These are phyloP conservation scores for Patellifolia procumbens DNA, from an alignment of 179 eudicot genomes.

Conservation along the genomic window DNA sequence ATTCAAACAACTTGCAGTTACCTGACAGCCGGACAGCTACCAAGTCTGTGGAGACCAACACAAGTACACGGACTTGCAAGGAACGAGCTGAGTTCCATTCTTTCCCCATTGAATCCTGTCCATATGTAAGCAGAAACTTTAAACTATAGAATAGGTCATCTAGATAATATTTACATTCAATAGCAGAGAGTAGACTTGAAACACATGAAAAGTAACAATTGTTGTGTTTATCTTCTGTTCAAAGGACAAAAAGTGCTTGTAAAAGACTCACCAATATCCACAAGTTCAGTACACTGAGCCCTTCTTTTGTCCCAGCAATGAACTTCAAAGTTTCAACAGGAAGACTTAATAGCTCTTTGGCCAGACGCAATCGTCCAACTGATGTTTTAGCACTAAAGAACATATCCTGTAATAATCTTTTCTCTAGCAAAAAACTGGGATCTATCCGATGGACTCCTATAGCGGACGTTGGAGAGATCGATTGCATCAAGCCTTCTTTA, in stretches of 20 bases:
- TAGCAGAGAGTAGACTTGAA: too few species aligned
- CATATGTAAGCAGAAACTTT: slow-evolving; percentile 8
- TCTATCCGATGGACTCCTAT: slow-evolving; percentile 52
- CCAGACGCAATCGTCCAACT: slow-evolving; percentile 81
- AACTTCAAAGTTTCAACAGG: slow-evolving; percentile 80
- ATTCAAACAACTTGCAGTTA: slow-evolving; percentile 31
- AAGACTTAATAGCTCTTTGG: slow-evolving; percentile 81
- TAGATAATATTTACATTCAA: too few species aligned
- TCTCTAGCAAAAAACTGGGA: slow-evolving; percentile 45
- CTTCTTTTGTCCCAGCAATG: slow-evolving; percentile 91
- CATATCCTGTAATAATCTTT: slow-evolving; percentile 64
- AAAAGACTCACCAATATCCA: slow-evolving; percentile 80
- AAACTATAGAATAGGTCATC: background rate
- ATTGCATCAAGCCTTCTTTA: slow-evolving; percentile 75
- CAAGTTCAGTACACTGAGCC: slow-evolving; percentile 78
- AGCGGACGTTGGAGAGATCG: slow-evolving; percentile 51
- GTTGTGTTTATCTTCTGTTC: slow-evolving; percentile 1
- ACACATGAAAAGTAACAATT: background rate
- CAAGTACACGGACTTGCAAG: slow-evolving; percentile 95
- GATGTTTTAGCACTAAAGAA: slow-evolving; percentile 76
- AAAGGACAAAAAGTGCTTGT: background rate
- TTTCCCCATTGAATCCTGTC: slow-evolving; percentile 99
- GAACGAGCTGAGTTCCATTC: slow-evolving; percentile 95
- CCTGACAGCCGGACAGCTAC: slow-evolving; percentile 94
- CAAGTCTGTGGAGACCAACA: slow-evolving; percentile 82